Evolutionary conservation across 108 stramenopile genomes (phyloP).

Genomic region (Fragilariopsis cylindrus): DNA sequence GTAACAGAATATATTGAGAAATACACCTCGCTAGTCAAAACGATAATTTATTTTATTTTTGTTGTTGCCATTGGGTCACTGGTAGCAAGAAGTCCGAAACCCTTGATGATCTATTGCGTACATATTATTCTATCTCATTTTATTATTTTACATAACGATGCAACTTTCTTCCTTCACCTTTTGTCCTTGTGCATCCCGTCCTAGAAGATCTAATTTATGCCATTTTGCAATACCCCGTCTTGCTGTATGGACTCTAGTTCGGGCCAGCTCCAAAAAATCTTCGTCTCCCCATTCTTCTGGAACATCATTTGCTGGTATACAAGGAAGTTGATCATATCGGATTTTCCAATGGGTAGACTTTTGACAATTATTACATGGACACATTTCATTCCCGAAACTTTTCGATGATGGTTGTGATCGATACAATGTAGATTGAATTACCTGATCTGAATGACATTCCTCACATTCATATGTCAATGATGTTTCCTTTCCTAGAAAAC

Average conservation of each 20-base stretch:
- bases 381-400: conserved; percentile 10
- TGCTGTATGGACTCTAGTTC: conserved; percentile 11
- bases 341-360: conserved; percentile 20
- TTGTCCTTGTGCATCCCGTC: neutral
- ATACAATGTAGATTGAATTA: conserved; percentile 14
- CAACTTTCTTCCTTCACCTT: conserved; percentile 3
- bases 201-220: conserved; percentile 7
- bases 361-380: conserved; percentile 10
- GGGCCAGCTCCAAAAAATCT: conserved; percentile 12
- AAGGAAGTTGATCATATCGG: neutral
- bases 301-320: conserved; percentile 15
- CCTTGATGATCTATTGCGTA: too few relatives aligned
- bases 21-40: too few relatives aligned
- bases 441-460: conserved; percentile 1
- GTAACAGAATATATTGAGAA: too few relatives aligned
- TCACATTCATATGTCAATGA: conserved; percentile 18
- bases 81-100: too few relatives aligned
- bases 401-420: conserved; percentile 4
- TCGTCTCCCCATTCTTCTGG: conserved; percentile 18
- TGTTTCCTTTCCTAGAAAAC: conserved; percentile 11
- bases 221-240: conserved; percentile 14
- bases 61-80: too few relatives aligned
- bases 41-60: too few relatives aligned
- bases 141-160: neutral
- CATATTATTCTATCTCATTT: neutral